These are phyloP conservation scores for Eruca vesicaria DNA, from an alignment of 441 rosid species.

Conservation along the genomic window DNA sequence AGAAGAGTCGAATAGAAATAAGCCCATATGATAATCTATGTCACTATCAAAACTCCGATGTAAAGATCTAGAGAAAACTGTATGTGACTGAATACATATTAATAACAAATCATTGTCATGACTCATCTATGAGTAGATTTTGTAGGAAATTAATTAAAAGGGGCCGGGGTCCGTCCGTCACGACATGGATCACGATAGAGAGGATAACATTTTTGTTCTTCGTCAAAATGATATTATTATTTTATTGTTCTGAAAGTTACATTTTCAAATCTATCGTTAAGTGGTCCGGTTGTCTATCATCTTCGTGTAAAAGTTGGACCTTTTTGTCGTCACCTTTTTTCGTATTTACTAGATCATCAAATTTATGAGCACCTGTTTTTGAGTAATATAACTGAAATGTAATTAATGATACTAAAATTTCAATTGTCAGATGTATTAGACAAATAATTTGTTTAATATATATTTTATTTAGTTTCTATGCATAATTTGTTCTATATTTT, in stretches of 20 bases:
- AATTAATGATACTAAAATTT: neutral
- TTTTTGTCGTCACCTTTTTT: neutral
- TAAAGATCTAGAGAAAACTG: neutral
- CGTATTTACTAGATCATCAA: neutral
- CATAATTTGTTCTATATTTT: neutral
- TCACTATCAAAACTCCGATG: neutral
- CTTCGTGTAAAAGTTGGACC: slow-evolving; percentile 25
- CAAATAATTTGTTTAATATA: neutral
- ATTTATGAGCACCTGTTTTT: too few relatives aligned
- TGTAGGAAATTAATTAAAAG: neutral
- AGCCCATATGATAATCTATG: neutral
- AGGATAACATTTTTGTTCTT: slow-evolving; percentile 1
- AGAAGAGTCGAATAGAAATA: neutral
- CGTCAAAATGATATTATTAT: neutral
- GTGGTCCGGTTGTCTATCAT: slow-evolving; percentile 16
- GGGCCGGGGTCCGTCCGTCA: slow-evolving; percentile 15
- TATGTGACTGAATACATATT: neutral
- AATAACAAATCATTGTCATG: slow-evolving; percentile 21
- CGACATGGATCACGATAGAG: slow-evolving; percentile 29
- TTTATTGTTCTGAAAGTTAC: neutral
- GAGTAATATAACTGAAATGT: neutral
- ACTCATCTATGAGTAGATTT: slow-evolving; percentile 34
- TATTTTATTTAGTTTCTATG: neutral
- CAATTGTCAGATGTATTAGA: neutral
- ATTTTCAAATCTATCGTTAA: neutral